Conservation (phyloP, 2,329 filamentous ascomycete species). For the Aspergillus glaucus region DNA sequence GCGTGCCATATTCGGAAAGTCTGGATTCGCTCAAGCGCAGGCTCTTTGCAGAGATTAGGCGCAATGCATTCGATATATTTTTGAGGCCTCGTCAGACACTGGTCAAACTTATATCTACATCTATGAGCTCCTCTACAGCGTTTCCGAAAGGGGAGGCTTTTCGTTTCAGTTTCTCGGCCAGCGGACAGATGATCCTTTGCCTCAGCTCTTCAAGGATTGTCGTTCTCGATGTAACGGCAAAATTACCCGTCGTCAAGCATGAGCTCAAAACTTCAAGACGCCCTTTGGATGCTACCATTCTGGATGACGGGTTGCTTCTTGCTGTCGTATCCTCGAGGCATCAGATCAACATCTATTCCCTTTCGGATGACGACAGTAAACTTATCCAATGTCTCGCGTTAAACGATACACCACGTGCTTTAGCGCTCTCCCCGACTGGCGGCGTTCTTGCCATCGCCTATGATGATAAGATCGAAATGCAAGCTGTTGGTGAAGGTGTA, state of each 20-base stretch:
- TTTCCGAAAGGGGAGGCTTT: slow-evolving; percentile 79
- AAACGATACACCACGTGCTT: slow-evolving; percentile 69
- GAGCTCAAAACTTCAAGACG: slow-evolving; percentile 74
- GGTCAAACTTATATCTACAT: slow-evolving; percentile 75
- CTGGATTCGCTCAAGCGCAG: slow-evolving; percentile 54
- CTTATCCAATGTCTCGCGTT: slow-evolving; percentile 69
- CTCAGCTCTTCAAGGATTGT: slow-evolving; percentile 83
- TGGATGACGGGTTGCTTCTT: slow-evolving; percentile 68
- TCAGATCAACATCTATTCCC: slow-evolving; percentile 78
- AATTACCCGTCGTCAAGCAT: slow-evolving; percentile 59
- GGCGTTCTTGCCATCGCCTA: slow-evolving; percentile 79
- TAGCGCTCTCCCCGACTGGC: slow-evolving; percentile 74
- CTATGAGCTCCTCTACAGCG: slow-evolving; percentile 72
- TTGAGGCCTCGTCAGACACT: slow-evolving; percentile 63
- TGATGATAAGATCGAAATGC: slow-evolving; percentile 82
- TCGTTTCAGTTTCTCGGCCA: slow-evolving; percentile 72
- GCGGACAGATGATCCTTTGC: slow-evolving; percentile 67
- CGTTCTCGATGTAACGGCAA: slow-evolving; percentile 61
- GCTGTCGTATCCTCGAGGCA: slow-evolving; percentile 76
- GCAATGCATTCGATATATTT: slow-evolving; percentile 72
- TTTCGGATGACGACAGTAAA: slow-evolving; percentile 58
- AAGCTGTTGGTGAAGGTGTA: slow-evolving; percentile 61
- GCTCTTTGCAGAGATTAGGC: slow-evolving; percentile 65
- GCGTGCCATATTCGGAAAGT: slow-evolving; percentile 23
- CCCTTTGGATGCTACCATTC: slow-evolving; percentile 69